Base-by-base conservation (phyloP, 371 early-diverging fungal genomes). In the Mucor sp. region DNA sequence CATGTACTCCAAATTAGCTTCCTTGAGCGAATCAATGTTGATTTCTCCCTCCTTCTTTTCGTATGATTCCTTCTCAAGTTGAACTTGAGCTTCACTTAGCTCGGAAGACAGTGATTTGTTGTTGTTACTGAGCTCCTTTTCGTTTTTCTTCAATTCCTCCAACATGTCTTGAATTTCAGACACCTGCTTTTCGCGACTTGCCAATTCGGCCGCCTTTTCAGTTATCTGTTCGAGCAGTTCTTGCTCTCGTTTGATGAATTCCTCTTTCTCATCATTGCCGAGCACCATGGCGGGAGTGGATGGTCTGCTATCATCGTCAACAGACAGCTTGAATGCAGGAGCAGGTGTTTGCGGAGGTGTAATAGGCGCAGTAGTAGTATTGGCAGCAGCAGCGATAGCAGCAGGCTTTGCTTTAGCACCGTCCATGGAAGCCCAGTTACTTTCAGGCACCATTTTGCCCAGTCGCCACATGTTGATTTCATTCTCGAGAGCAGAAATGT, bases 171-270 rank as follows among this genome's bases (percentile, higher is more conserved):
- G 85, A 58, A 89, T 75, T 14, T 83, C 72, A 17, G 83, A 84
- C 17, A 88, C 69, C 39, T 85, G 63, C 59, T 86, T 86, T 66
- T 86, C 80, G 56, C 84, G 79, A 15, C 76, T 66, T 44, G 83
- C 76, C 25, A 94, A 63, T 58, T 88, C 90, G 6, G 84, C 74
- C 61, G 91, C 92, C 74, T 94, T 95, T 69, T 97, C 95, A 6
- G 93, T 86, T 17, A 97, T 80, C 67, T 93, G 91, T 67, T 97
- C 96, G 62, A 89, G 85, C 58, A 97, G 84, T 71, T 97, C 97
- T 77, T 95, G 96, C 74, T 99, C 98, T 39, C 98, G 89, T 58
- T 89, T 88, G 79, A 97, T 69, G 69, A 96, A 96, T 67, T 95
- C 97, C 47, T 97, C 97, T 39, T 95, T 86, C 74, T 97, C 97